phyloP scores from a whole-genome alignment of 2,329 filamentous ascomycete species.

The Blastomyces emzantsi region DNA sequence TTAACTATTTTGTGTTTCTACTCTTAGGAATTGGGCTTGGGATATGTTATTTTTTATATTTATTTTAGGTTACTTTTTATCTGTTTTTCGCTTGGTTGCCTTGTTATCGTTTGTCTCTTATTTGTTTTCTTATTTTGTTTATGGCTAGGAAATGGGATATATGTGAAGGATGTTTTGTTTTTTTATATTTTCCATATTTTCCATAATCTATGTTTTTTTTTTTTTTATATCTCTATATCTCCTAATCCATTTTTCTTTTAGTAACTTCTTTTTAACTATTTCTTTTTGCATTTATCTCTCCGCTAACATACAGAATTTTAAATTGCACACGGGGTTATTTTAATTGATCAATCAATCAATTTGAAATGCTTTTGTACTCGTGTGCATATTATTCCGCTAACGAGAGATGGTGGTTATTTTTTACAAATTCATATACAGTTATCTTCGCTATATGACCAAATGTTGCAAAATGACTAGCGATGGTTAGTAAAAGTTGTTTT shows the following conservation, averaged over 20 bases:
- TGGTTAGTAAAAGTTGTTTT: not conserved
- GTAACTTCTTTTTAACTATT: not conserved
- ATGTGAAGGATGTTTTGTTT: not conserved
- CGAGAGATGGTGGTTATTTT: not conserved
- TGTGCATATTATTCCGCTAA: not conserved
- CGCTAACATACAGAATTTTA: too few relatives aligned
- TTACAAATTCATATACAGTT: not conserved
- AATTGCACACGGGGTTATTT: not conserved
- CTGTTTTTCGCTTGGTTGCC: not conserved
- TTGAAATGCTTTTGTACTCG: not conserved
- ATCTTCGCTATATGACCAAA: not conserved
- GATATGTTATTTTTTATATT: slow-evolving; percentile 1
- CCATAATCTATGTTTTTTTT: not conserved
- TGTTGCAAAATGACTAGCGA: not conserved
- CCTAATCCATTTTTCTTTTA: not conserved
- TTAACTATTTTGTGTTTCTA: not conserved
- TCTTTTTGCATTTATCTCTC: not conserved
- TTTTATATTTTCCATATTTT: not conserved
- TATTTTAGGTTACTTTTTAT: not conserved
- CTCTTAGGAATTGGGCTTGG: slow-evolving; percentile 10
- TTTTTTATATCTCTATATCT: slow-evolving; percentile 4
- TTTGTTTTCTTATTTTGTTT: slow-evolving; percentile 7
- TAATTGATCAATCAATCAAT: not conserved
- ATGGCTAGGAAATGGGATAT: slow-evolving; percentile 6
- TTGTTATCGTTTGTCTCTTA: slow-evolving; percentile 8